These are phyloP conservation scores for Lentinula boryana DNA, from an alignment of 768 basidiomycete genomes.

Conservation along the genomic window DNA sequence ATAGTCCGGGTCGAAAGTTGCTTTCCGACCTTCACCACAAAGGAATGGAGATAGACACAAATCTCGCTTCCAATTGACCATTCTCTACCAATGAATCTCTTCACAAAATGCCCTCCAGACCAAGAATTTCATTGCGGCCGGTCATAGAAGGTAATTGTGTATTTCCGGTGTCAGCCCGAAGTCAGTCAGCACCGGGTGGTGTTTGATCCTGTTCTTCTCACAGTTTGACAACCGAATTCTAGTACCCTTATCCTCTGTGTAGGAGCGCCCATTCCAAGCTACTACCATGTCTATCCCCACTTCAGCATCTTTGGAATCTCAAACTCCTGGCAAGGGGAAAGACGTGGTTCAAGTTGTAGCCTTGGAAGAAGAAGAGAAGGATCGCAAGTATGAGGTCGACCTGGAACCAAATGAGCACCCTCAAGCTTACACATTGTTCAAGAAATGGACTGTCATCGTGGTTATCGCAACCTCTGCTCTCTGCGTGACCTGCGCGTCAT, in stretches of 20 bases:
- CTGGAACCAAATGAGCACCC: constrained; percentile 39
- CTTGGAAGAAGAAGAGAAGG: not conserved
- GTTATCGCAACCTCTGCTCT: constrained; percentile 41
- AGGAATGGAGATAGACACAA: too few relatives aligned
- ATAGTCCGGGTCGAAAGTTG: too few relatives aligned
- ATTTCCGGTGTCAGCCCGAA: not conserved
- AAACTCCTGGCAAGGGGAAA: not conserved
- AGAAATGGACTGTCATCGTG: constrained; percentile 43
- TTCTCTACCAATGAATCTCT: too few relatives aligned
- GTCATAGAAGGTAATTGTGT: not conserved
- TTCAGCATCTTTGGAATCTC: not conserved
- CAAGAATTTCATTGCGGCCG: not conserved
- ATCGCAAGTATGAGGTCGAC: constrained; percentile 16
- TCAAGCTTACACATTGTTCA: constrained; percentile 28
- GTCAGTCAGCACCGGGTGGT: not conserved
- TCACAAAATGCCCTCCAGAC: too few relatives aligned
- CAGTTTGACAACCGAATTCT: too few relatives aligned
- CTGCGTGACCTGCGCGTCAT: constrained; percentile 51
- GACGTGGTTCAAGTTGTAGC: not conserved
- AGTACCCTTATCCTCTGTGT: too few relatives aligned
- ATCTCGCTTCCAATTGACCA: too few relatives aligned
- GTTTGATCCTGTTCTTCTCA: too few relatives aligned
- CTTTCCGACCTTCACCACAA: too few relatives aligned
- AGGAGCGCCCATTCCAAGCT: not conserved
- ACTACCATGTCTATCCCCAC: not conserved